Conservation (phyloP, 1,139 yeast genomes). For the Geotrichum aggregatum region DNA sequence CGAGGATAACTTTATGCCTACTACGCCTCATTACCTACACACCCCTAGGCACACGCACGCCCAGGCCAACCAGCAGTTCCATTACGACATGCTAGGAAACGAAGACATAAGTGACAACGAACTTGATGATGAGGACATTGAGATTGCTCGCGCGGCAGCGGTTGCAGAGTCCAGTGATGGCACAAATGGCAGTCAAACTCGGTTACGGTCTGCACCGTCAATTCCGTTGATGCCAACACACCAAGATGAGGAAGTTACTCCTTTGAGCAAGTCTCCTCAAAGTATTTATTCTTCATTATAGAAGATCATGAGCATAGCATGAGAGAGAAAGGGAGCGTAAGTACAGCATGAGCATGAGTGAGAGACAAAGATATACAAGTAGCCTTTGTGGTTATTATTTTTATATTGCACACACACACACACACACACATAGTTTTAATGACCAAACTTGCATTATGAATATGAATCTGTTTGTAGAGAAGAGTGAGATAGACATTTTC, state of each 20-base stretch:
- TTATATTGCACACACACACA: background rate
- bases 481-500: too few species aligned
- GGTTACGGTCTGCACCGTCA: background rate
- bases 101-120: slow-evolving; percentile 8
- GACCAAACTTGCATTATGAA: background rate
- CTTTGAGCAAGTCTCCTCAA: slow-evolving; percentile 1
- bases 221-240: slow-evolving; percentile 8
- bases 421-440: background rate
- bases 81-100: slow-evolving; percentile 7
- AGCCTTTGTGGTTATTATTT: background rate
- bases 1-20: slow-evolving; percentile 12
- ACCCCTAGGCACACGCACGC: background rate
- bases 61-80: background rate
- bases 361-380: too few species aligned
- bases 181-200: background rate
- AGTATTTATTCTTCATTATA: background rate
- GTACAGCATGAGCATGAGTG: too few species aligned
- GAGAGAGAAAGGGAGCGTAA: too few species aligned
- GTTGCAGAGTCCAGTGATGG: slow-evolving; percentile 2
- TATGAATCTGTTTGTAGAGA: too few species aligned
- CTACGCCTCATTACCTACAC: slow-evolving; percentile 14
- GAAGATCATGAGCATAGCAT: background rate
- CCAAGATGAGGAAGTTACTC: slow-evolving; percentile 6
- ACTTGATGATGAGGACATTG: slow-evolving; percentile 2
- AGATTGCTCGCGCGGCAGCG: slow-evolving; percentile 5